Evolutionary conservation across 805 yeast genomes (phyloP), one percentile per base, ranked within the genome.

Genomic region (Zygosaccharomyces gambellarensis): DNA sequence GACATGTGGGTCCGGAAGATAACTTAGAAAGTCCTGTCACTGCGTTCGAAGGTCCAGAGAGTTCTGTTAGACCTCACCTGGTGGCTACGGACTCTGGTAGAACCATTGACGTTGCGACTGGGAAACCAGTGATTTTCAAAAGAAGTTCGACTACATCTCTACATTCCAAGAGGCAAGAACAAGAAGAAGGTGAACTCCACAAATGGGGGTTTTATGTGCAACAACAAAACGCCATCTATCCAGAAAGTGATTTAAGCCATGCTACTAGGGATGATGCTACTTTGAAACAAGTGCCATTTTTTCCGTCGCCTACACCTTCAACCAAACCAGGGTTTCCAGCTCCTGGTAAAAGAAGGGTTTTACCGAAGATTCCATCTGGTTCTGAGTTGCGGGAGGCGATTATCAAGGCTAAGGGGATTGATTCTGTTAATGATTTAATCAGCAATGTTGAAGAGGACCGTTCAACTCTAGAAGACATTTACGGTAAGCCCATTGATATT

Each of bases 101-200:
- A 9, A 78, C 77, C 0, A 74, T 85, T 44, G 92, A 86, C 69
- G 75, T 80, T 50, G 70, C 76, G 25, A 85, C 92, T 0, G 94
- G 94, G 41, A 72, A 82, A 55, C 88, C 90, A 1, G 82, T 85
- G 19, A 69, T 84, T 53, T 76, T 82, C 67, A 74, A 84, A 56
- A 79, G 83, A 4, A 70, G 79, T 4, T 82, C 88, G 0, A 85
- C 80, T 54, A 82, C 86, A 1, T 79, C 87, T 0, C 77, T 86
- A 2, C 61, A 69, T 10, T 81, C 85, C 60, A 88, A 90, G 12
- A 83, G 80, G 64, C 87, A 85, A 65, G 96, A 89, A 63, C 83
- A 82, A 52, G 97, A 90, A 64, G 97, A 90, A 71, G 97, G 97
- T 59, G 95, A 87, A 61, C 77, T 89, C 55, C 96, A 87, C 66